phyloP scores from a whole-genome alignment of 768 basidiomycete species.

The Postia placenta region DNA sequence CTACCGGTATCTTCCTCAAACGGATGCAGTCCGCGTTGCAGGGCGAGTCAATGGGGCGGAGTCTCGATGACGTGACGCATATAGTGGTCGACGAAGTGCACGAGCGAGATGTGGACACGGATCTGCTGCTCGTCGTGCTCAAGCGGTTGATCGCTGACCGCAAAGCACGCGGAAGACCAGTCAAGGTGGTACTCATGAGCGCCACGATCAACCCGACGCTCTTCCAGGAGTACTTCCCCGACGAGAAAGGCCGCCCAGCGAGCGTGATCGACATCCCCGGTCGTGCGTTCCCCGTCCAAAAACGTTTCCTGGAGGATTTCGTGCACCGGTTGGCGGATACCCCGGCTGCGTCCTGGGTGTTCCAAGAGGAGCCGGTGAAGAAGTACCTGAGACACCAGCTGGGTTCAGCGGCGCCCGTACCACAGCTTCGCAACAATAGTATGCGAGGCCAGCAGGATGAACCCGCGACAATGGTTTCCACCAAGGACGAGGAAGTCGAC shows the following conservation, averaged over 20 bases:
- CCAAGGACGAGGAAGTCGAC: constrained; percentile 52
- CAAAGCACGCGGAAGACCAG: constrained; percentile 56
- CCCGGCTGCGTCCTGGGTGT: constrained; percentile 52
- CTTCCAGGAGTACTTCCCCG: constrained; percentile 84
- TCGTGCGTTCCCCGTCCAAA: constrained; percentile 82
- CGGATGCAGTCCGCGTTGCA: constrained; percentile 72
- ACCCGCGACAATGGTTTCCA: constrained; percentile 15
- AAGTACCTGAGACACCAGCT: constrained; percentile 73
- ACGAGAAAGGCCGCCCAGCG: constrained; percentile 52
- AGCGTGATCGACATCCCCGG: constrained; percentile 82
- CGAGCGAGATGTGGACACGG: constrained; percentile 91
- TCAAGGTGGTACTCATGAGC: constrained; percentile 92
- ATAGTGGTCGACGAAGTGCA: constrained; percentile 95
- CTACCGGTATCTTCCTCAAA: constrained; percentile 86
- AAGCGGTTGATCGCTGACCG: constrained; percentile 78
- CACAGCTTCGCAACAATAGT: constrained; percentile 4
- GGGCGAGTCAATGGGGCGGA: constrained; percentile 29
- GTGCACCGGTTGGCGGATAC: constrained; percentile 40
- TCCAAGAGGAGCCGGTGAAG: constrained; percentile 59
- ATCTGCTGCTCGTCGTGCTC: constrained; percentile 82
- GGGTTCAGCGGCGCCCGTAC: constrained; percentile 25
- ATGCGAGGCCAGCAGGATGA: constrained; percentile 5
- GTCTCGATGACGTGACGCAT: constrained; percentile 78
- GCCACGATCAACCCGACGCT: constrained; percentile 90
- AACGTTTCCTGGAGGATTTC: constrained; percentile 77